These are phyloP conservation scores for Parafenestella ontariensis DNA, from an alignment of 2,329 filamentous ascomycete species.

Conservation along the genomic window DNA sequence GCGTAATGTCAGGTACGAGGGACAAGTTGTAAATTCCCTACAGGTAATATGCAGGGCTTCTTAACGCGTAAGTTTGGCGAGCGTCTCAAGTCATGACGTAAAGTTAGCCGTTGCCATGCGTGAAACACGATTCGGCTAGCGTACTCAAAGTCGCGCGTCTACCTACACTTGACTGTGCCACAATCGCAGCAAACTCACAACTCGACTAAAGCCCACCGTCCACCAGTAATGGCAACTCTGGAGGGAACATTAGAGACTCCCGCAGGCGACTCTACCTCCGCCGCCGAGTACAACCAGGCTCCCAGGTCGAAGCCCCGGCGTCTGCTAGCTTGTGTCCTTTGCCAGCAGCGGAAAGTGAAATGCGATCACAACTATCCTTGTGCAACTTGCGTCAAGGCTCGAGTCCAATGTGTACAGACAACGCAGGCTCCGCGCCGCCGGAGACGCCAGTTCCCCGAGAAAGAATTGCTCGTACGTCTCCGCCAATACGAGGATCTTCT, in stretches of 20 bases:
- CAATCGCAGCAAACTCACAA: too few species aligned
- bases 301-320: conserved; percentile 41
- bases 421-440: conserved; percentile 61
- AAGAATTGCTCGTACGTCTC: conserved; percentile 73
- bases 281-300: neutral
- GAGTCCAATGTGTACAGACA: conserved; percentile 48
- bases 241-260: neutral
- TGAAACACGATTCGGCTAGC: too few species aligned
- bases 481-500: conserved; percentile 72
- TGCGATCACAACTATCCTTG: conserved; percentile 50
- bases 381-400: conserved; percentile 38
- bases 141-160: too few species aligned
- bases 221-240: neutral
- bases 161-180: too few species aligned
- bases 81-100: too few species aligned
- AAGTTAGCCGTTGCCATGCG: too few species aligned
- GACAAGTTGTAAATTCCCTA: too few species aligned
- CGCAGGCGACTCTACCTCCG: neutral
- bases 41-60: too few species aligned
- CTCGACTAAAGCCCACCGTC: too few species aligned
- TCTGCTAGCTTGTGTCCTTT: conserved; percentile 69
- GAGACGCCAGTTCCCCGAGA: conserved; percentile 71
- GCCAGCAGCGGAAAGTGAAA: conserved; percentile 63
- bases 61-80: too few species aligned
- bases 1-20: too few species aligned